Percentiles rank a stretch among this genome's conserved stretches.
Conservation (phyloP, 805 yeast genomes). For the Starmerella roubikii region DNA sequence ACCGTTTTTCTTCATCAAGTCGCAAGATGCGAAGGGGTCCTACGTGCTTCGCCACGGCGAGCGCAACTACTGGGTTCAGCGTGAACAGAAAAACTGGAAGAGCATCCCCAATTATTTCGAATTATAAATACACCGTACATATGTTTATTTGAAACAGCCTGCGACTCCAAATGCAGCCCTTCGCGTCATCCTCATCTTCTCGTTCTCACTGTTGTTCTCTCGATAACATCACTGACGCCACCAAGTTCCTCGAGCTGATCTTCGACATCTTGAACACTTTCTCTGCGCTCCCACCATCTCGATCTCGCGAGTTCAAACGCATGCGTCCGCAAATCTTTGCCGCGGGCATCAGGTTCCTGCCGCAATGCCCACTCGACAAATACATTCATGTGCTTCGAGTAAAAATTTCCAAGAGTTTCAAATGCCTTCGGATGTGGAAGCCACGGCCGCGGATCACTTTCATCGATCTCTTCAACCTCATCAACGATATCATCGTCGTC, state of each 20-base stretch:
- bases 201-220: constrained; percentile 28
- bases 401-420: constrained; percentile 71
- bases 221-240: constrained; percentile 79
- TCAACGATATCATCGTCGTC: constrained; percentile 51
- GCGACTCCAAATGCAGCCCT: too few relatives aligned
- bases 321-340: constrained; percentile 75
- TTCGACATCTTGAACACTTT: constrained; percentile 74
- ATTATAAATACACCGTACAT: neutral
- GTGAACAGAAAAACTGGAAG: constrained; percentile 29
- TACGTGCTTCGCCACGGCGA: constrained; percentile 38
- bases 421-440: constrained; percentile 93
- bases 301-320: constrained; percentile 86
- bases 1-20: constrained; percentile 52
- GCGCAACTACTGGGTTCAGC: constrained; percentile 59
- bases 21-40: constrained; percentile 25
- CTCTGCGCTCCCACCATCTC: constrained; percentile 98
- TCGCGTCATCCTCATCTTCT: too few relatives aligned
- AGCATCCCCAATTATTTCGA: constrained; percentile 14
- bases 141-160: neutral
- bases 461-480: constrained; percentile 49
- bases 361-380: constrained; percentile 91
- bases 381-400: constrained; percentile 70
- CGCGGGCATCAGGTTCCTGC: constrained; percentile 70
- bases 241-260: constrained; percentile 82
- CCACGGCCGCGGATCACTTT: constrained; percentile 84